phyloP scores from a whole-genome alignment of 2,329 filamentous ascomycete species.

The Thermochaetoides dissita region DNA sequence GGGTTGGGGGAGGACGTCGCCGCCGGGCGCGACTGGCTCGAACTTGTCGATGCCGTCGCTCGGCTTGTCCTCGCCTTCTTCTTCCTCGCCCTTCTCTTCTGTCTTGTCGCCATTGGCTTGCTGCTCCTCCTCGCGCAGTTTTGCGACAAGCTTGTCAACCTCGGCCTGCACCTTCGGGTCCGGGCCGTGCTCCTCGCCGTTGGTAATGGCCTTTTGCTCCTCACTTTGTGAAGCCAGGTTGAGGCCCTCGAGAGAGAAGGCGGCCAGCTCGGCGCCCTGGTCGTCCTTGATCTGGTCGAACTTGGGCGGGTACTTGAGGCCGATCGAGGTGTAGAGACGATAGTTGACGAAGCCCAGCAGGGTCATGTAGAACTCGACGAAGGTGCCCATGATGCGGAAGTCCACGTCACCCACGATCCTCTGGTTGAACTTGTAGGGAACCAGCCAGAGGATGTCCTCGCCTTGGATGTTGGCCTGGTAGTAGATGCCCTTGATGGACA shows the following conservation, averaged over 20 bases:
- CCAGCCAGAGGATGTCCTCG: slow-evolving; percentile 92
- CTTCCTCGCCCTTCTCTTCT: slow-evolving; percentile 26
- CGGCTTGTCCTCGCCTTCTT: slow-evolving; percentile 33
- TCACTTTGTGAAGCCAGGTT: slow-evolving; percentile 41
- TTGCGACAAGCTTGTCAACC: slow-evolving; percentile 55
- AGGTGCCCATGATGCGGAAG: slow-evolving; percentile 98
- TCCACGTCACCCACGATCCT: slow-evolving; percentile 86
- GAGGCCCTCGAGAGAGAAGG: slow-evolving; percentile 73
- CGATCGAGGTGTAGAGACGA: slow-evolving; percentile 78
- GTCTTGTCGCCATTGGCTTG: slow-evolving; percentile 23
- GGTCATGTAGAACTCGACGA: slow-evolving; percentile 97
- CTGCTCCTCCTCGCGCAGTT: slow-evolving; percentile 40
- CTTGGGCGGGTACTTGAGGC: slow-evolving; percentile 88
- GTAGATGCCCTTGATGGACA: slow-evolving; percentile 98
- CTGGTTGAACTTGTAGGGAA: slow-evolving; percentile 97
- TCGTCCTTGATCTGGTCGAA: slow-evolving; percentile 82
- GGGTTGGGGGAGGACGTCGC: slow-evolving; percentile 76
- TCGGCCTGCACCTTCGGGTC: slow-evolving; percentile 51
- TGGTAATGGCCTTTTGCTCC: slow-evolving; percentile 39
- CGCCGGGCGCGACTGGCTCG: slow-evolving; percentile 67
- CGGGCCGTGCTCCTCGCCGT: slow-evolving; percentile 39
- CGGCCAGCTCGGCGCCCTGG: slow-evolving; percentile 74
- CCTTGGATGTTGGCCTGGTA: slow-evolving; percentile 96
- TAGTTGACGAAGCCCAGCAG: slow-evolving; percentile 93
- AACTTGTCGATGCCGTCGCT: slow-evolving; percentile 76